These are phyloP conservation scores for Alternaria sp. DNA, from an alignment of 2,329 filamentous ascomycete genomes.

Conservation along the genomic window DNA sequence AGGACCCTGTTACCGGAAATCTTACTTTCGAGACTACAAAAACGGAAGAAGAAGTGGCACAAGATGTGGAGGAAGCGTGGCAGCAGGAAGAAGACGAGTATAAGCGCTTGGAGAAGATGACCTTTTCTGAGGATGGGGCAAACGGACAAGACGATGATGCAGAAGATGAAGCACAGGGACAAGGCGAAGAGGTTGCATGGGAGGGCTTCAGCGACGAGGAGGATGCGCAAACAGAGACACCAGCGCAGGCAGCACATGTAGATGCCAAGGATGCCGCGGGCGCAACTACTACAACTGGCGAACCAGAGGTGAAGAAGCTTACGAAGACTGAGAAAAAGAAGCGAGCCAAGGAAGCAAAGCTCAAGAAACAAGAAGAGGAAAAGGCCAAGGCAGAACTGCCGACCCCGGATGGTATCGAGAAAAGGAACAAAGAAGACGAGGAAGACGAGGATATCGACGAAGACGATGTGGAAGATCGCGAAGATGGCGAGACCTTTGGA, in stretches of 20 bases:
- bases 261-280: not conserved
- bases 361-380: slow-evolving; percentile 41
- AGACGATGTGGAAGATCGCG: slow-evolving; percentile 30
- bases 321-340: slow-evolving; percentile 28
- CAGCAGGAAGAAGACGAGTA: slow-evolving; percentile 35
- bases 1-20: slow-evolving; percentile 60
- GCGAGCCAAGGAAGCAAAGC: slow-evolving; percentile 25
- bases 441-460: slow-evolving; percentile 35
- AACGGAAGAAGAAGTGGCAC: slow-evolving; percentile 37
- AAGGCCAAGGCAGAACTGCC: slow-evolving; percentile 30
- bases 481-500: slow-evolving; percentile 40
- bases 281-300: slow-evolving; percentile 47
- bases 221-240: not conserved
- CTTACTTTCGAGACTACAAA: slow-evolving; percentile 53
- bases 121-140: slow-evolving; percentile 22
- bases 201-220: slow-evolving; percentile 43
- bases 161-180: slow-evolving; percentile 6
- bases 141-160: not conserved
- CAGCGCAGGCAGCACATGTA: not conserved
- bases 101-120: slow-evolving; percentile 33
- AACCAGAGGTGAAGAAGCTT: slow-evolving; percentile 18
- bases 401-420: slow-evolving; percentile 7
- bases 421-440: slow-evolving; percentile 24
- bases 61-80: slow-evolving; percentile 34
- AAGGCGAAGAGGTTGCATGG: slow-evolving; percentile 32